phyloP scores from a whole-genome alignment of 371 early-diverging fungal genomes.

The Conidiobolus incongruus region DNA sequence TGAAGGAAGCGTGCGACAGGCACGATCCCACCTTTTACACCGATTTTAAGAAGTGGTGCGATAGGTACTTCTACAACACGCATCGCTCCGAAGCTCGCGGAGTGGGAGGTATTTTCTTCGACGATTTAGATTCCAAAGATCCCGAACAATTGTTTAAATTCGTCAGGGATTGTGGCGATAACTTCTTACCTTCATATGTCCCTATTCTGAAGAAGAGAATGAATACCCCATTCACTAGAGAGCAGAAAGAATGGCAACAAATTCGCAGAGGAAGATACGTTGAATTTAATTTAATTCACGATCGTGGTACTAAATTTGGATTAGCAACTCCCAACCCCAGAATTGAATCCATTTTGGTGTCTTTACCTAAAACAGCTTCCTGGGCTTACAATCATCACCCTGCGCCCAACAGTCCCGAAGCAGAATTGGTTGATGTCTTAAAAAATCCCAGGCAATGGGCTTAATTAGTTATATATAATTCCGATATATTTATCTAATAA shows the following conservation, averaged over 20 bases:
- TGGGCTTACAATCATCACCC: slow-evolving; percentile 79
- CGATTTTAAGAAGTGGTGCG: slow-evolving; percentile 64
- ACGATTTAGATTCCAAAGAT: slow-evolving; percentile 45
- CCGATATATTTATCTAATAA: no score
- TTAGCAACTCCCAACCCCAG: slow-evolving; percentile 62
- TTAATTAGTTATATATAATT: no score
- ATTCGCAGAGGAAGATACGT: slow-evolving; percentile 71
- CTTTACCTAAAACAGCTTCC: slow-evolving; percentile 56
- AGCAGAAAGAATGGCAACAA: slow-evolving; percentile 62
- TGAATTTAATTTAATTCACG: slow-evolving; percentile 73
- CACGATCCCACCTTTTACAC: slow-evolving; percentile 42
- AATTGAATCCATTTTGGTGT: slow-evolving; percentile 73
- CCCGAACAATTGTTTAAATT: slow-evolving; percentile 45
- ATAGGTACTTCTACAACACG: slow-evolving; percentile 49
- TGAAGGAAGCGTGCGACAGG: slow-evolving; percentile 55
- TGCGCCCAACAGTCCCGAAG: slow-evolving; percentile 38
- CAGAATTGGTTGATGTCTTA: slow-evolving; percentile 46
- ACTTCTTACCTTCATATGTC: slow-evolving; percentile 50
- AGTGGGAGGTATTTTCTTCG: slow-evolving; percentile 75
- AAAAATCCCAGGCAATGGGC: slow-evolving; percentile 62
- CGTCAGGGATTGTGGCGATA: slow-evolving; percentile 37
- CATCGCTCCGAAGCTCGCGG: slow-evolving; percentile 67
- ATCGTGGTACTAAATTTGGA: slow-evolving; percentile 80
- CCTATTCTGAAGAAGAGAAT: slow-evolving; percentile 47
- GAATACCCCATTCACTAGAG: slow-evolving; percentile 31